Base-by-base conservation (phyloP, 805 yeast species). In the Cyberlindnera maclurae region DNA sequence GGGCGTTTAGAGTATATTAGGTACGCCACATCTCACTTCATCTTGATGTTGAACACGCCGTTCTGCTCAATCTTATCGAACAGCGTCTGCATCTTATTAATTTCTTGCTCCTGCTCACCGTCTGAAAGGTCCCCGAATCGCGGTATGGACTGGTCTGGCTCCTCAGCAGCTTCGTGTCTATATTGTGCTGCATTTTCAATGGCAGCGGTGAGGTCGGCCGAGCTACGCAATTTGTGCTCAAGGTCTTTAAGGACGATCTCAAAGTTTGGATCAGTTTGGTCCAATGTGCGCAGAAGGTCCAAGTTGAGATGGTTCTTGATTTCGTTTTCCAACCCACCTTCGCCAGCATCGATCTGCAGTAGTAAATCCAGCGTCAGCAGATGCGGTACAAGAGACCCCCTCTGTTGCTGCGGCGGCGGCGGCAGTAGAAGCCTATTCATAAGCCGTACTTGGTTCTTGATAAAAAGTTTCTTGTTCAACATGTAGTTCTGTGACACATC, bases 321-420 rank as follows among this genome's bases (percentile, higher is more conserved):
- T n/a, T 43, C 37, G 10, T 39, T 33, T 17, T 38, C 46, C 8
- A 52, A 43, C 13, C 43, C 49, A 16, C 38, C 30, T 59, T 69
- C 49, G 47, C 70, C 49, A 53, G 68, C 49, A 51, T 70, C 58
- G 22, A 53, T 47, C 5, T 54, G 44, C 5, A 55, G 32, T 2
- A 53, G 29, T 0, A 50, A 36, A 24, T 39, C 43, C 12, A 53
- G 34, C 0, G 54, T 43, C 2, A 52, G 29, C 7, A 55, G 27
- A 8, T 45, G 42, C 5, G 51, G 38, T 7, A 38, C 42, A 1
- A 51, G 47, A 2, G 51, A 31, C 11, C 35, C 24, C 8, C 26
- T 16, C 10, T 33, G 24, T 5, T 13, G 18, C 9, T 17, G 20
- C 1, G 12, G n/a, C n/a, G n/a, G n/a, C n/a, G n/a, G n/a, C n/a